Conservation (phyloP, 78 protist species). For the Dictyostelium capitatum region DNA sequence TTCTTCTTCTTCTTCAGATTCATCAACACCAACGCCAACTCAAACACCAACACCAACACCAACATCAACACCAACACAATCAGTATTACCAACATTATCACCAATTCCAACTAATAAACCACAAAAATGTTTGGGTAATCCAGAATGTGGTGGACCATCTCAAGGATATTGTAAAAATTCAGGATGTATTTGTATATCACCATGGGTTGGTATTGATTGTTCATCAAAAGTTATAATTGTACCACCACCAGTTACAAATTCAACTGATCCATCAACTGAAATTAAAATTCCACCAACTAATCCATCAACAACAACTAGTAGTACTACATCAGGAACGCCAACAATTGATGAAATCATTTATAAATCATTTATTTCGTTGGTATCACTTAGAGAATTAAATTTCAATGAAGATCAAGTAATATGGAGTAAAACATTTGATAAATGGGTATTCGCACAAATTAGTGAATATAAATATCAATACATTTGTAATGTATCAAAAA, state of each 20-base stretch:
- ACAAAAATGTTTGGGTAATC: neutral
- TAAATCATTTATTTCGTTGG: neutral
- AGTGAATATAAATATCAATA: no score
- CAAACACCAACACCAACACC: neutral
- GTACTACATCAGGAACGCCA: neutral
- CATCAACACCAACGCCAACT: neutral
- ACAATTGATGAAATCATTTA: neutral
- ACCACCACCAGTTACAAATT: neutral
- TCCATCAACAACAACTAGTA: neutral
- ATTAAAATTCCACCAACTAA: neutral
- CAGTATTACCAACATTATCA: neutral
- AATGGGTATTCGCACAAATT: neutral
- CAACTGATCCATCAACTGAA: constrained; percentile 3
- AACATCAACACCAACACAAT: neutral
- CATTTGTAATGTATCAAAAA: no score
- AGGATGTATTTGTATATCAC: neutral
- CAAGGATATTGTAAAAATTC: neutral
- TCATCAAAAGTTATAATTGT: neutral
- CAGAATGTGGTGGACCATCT: constrained; percentile 13
- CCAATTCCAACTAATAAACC: neutral
- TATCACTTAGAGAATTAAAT: constrained; percentile 1
- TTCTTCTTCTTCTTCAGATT: no score
- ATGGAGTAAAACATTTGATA: neutral
- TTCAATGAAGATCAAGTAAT: neutral
- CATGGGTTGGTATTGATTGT: constrained; percentile 19